These are phyloP conservation scores for Aeschynomene evenia DNA, from an alignment of 306 rosid genomes.

Conservation along the genomic window DNA sequence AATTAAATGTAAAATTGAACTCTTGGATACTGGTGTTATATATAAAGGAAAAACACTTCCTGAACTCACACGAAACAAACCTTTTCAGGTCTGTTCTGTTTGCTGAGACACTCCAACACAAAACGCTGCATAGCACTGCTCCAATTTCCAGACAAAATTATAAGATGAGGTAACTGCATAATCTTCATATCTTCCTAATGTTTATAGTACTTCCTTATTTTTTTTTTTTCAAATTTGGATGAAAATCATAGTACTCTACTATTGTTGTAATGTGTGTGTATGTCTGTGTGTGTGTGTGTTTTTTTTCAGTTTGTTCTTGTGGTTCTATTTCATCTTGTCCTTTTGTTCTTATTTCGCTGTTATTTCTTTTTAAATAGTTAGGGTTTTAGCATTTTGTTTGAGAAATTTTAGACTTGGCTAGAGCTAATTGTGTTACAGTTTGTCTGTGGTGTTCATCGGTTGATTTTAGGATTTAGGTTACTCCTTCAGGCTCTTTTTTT, in stretches of 20 bases:
- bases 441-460: background rate
- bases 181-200: too few species aligned
- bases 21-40: background rate
- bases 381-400: background rate
- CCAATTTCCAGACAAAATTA: background rate
- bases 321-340: too few species aligned
- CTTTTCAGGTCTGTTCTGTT: background rate
- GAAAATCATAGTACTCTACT: background rate
- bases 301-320: background rate
- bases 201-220: background rate
- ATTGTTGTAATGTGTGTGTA: too few species aligned
- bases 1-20: too few species aligned
- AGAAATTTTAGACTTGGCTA: background rate
- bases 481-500: background rate
- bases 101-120: background rate
- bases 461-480: background rate
- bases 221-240: background rate
- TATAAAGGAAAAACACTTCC: background rate
- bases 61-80: background rate
- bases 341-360: background rate
- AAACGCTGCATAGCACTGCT: background rate
- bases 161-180: conserved; percentile 40
- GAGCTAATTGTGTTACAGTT: background rate
- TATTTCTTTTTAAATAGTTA: background rate
- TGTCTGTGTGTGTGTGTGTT: background rate